Percentiles rank a stretch among this genome's conserved stretches.
These are phyloP conservation scores for Saturnispora serradocipensis DNA, from an alignment of 805 yeast genomes.

Conservation along the genomic window DNA sequence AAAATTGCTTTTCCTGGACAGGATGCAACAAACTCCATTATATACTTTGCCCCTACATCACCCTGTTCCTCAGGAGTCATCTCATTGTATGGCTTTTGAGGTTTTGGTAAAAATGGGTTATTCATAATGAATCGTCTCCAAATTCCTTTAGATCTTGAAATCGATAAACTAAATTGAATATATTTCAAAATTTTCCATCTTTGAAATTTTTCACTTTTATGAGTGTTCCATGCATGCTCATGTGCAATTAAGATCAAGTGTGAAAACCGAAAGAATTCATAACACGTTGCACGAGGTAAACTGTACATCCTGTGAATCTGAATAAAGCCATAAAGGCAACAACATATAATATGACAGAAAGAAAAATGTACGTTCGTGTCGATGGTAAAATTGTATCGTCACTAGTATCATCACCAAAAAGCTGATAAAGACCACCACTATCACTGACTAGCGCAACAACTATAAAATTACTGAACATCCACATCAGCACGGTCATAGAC, in stretches of 20 bases:
- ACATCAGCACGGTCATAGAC: conserved; percentile 76
- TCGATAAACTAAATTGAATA: background rate
- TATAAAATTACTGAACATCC: conserved; percentile 83
- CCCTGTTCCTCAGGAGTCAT: conserved; percentile 92
- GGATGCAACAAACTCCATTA: conserved; percentile 78
- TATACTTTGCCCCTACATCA: conserved; percentile 74
- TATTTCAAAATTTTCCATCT: background rate
- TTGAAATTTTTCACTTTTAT: background rate
- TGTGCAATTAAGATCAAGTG: background rate
- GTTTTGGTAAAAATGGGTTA: conserved; percentile 32
- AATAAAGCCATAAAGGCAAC: conserved; percentile 86
- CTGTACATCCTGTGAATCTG: conserved; percentile 66
- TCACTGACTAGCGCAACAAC: conserved; percentile 77
- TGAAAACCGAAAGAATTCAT: conserved; percentile 9
- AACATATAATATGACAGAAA: conserved; percentile 83
- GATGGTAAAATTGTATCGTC: conserved; percentile 27
- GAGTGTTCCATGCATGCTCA: background rate
- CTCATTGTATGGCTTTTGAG: conserved; percentile 46
- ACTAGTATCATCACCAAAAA: conserved; percentile 18
- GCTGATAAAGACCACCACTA: conserved; percentile 64
- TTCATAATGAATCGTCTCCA: conserved; percentile 14
- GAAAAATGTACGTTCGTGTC: conserved; percentile 50
- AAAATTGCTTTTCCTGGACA: conserved; percentile 92
- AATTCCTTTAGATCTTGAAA: background rate
- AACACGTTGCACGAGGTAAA: conserved; percentile 38